These are phyloP conservation scores for Staphylotrichum tortipilum DNA, from an alignment of 495 filamentous ascomycete genomes.

Conservation along the genomic window DNA sequence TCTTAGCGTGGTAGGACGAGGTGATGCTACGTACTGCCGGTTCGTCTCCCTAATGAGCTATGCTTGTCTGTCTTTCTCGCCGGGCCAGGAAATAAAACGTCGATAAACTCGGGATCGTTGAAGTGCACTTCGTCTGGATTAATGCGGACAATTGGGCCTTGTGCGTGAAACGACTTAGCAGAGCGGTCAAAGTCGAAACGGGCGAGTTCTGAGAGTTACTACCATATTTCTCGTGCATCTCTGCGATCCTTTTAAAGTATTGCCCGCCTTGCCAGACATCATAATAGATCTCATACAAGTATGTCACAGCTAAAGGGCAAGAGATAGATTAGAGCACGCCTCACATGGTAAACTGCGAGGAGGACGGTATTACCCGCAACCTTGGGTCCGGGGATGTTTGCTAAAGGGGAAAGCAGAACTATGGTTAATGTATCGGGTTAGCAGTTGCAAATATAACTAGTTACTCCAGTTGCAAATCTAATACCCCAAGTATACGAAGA, in stretches of 20 bases:
- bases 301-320: conserved; percentile 3
- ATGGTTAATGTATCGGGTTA: no score
- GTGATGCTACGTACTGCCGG: background rate
- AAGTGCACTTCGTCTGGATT: conserved; percentile 10
- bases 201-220: no score
- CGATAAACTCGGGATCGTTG: conserved; percentile 4
- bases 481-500: no score
- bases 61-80: conserved; percentile 5
- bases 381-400: background rate
- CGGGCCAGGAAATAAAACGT: background rate
- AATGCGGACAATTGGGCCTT: conserved; percentile 8
- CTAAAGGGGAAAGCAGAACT: background rate
- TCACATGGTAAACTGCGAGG: no score
- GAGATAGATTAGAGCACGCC: no score
- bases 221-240: conserved; percentile 13
- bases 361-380: background rate
- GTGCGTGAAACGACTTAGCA: background rate
- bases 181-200: no score
- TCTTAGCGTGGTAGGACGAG: background rate
- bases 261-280: background rate
- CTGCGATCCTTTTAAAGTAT: conserved; percentile 1
- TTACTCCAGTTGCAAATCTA: no score
- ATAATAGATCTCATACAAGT: conserved; percentile 3
- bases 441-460: no score
- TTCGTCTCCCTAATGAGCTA: background rate